Evolutionary conservation across 441 rosid genomes (phyloP), one percentile per base, ranked within the genome.

Genomic region (Bruguiera hainesii): DNA sequence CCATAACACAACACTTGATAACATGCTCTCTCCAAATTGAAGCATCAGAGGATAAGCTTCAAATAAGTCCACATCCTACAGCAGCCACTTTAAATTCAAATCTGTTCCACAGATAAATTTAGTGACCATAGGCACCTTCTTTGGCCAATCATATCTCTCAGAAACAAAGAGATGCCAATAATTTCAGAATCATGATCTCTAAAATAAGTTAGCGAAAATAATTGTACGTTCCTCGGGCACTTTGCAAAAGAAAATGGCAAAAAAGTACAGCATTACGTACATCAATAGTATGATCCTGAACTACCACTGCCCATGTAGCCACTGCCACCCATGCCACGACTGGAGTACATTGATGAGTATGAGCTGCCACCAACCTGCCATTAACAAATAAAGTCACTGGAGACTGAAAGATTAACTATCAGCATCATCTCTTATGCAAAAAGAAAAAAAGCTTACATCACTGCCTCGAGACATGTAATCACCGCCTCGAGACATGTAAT

Each of bases 271-370:
- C 64, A 56, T 57, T 60, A 78, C 89, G 78, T 81, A 84, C 87
- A 78, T 87, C 77, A 95, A 67, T 95, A 91, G 73, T 91, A 95
- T 62, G 97, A 86, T 46, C 99, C 94, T 57, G 94, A 89, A 77
- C 95, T 89, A 79, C 93, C 79, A 31, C 86, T 71, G 60, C 90
- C 90, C 87, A 88, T 82, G 84, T 91, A 91, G 75, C 83, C 78
- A 81, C 89, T 80, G 69, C 97, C 85, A 28, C 93, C 89, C 82
- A 83, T 76, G 53, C 97, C 86, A 75, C 97, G 99, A 78, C 89
- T 79, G 7, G 97, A 78, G 75, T 95, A 91, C 72, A 88, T 64
- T 29, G 97, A 86, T 35, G 98, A 84, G 78, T 95, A 95, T 29
- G 97, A 87, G 76, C 94, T 82, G 76, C 96, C 83, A 63, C 93